Conservation (phyloP, 371 early-diverging fungal genomes). For the Mucor saturninus region DNA sequence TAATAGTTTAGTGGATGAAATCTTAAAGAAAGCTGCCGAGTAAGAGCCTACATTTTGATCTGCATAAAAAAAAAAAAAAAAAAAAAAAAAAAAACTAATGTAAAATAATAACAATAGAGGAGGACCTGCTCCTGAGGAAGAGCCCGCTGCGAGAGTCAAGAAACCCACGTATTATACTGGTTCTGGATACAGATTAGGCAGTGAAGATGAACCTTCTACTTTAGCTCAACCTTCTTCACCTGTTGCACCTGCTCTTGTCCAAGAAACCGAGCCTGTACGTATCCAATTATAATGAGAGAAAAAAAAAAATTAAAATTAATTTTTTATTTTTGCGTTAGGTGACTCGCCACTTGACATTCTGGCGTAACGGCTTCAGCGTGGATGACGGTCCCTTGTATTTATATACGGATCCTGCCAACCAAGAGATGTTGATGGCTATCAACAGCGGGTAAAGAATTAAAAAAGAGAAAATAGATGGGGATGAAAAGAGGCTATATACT, state of each 20-base stretch:
- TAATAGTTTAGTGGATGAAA: slow-evolving; percentile 73
- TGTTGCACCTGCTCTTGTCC: slow-evolving; percentile 16
- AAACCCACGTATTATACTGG: slow-evolving; percentile 65
- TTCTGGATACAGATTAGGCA: slow-evolving; percentile 69
- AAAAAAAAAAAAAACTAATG: neutral
- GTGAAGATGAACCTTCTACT: slow-evolving; percentile 67
- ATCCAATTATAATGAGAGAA: no score
- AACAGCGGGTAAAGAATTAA: slow-evolving; percentile 74
- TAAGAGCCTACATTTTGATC: slow-evolving; percentile 33
- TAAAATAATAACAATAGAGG: slow-evolving; percentile 39
- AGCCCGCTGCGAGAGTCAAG: slow-evolving; percentile 27
- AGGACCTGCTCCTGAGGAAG: slow-evolving; percentile 55
- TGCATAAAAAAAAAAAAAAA: neutral
- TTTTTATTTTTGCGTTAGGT: slow-evolving; percentile 37
- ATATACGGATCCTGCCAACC: slow-evolving; percentile 87
- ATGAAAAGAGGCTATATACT: neutral
- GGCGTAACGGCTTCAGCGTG: slow-evolving; percentile 94
- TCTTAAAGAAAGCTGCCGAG: slow-evolving; percentile 82
- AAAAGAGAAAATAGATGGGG: neutral
- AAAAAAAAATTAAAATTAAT: no score
- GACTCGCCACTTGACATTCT: slow-evolving; percentile 86
- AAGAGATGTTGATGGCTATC: slow-evolving; percentile 82
- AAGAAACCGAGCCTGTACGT: slow-evolving; percentile 45
- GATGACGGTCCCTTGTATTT: slow-evolving; percentile 90
- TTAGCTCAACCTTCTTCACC: slow-evolving; percentile 24